Percentiles rank a stretch among this genome's conserved stretches.
These are phyloP conservation scores for Eucalyptus cloeziana DNA, from an alignment of 345 rosid genomes.

Conservation along the genomic window DNA sequence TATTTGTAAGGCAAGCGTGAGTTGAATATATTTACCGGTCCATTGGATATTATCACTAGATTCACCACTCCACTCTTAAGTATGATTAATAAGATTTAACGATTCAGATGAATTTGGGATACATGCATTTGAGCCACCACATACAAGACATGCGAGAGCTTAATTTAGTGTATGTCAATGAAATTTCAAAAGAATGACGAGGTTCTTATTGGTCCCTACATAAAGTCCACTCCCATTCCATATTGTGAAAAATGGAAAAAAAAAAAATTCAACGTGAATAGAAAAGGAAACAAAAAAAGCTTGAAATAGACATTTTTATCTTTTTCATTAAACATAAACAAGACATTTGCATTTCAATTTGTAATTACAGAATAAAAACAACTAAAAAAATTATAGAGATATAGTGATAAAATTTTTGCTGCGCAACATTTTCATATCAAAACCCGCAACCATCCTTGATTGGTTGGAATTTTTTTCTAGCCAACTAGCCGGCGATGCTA, in stretches of 20 bases:
- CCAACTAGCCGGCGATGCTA: accelerated
- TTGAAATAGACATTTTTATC: background rate
- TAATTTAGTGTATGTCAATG: no score
- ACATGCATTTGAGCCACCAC: background rate
- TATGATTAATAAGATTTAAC: background rate
- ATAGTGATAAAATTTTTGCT: accelerated
- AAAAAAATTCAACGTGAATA: background rate
- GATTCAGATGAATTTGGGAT: background rate
- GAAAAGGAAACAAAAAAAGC: background rate
- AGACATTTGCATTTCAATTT: background rate
- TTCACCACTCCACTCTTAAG: background rate
- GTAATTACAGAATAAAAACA: accelerated
- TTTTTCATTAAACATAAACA: no score
- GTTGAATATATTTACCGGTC: background rate
- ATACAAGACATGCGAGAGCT: no score
- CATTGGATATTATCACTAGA: background rate
- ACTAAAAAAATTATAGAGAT: no score
- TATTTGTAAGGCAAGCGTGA: background rate
- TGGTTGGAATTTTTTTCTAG: accelerated
- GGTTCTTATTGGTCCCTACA: background rate
- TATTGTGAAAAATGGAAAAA: background rate
- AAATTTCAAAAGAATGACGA: background rate
- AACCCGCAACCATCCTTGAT: accelerated
- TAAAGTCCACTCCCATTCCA: background rate
- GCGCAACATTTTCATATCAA: accelerated